phyloP scores from a whole-genome alignment of 2,329 filamentous ascomycete genomes.

The Pseudonectria foliicola region DNA sequence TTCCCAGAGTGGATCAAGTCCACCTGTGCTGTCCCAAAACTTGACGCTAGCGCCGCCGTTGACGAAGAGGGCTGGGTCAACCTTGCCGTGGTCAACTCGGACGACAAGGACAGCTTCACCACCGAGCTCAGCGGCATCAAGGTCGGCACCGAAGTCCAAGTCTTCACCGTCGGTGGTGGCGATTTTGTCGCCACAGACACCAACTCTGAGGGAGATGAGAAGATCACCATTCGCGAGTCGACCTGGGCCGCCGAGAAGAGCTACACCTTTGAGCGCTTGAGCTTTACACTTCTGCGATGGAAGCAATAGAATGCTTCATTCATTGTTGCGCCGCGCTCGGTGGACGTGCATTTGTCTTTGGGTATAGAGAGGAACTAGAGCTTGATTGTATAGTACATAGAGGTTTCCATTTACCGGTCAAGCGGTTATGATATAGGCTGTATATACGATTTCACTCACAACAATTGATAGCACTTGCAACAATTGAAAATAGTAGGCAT shows the following conservation, averaged over 20 bases:
- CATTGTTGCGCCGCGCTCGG: no score
- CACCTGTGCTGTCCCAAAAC: constrained; percentile 58
- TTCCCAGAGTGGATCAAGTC: constrained; percentile 56
- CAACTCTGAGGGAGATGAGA: constrained; percentile 54
- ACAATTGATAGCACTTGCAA: no score
- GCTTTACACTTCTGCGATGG: constrained; percentile 54
- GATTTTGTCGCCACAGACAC: constrained; percentile 37
- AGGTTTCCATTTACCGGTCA: no score
- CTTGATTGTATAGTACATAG: no score
- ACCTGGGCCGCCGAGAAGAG: constrained; percentile 53
- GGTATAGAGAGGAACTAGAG: no score
- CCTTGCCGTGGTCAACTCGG: constrained; percentile 65
- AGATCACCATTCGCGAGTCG: constrained; percentile 37
- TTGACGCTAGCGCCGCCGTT: constrained; percentile 57
- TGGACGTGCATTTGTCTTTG: no score
- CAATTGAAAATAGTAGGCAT: no score
- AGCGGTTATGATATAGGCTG: no score
- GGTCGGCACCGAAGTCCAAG: constrained; percentile 40
- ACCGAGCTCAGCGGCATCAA: constrained; percentile 48
- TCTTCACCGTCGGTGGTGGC: constrained; percentile 45
- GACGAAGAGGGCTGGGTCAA: constrained; percentile 52
- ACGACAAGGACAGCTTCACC: constrained; percentile 49
- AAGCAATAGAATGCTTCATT: constrained; percentile 31
- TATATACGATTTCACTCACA: no score
- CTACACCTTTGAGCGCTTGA: constrained; percentile 60